phyloP scores from a whole-genome alignment of 345 rosid species.

The Populus simonii region DNA sequence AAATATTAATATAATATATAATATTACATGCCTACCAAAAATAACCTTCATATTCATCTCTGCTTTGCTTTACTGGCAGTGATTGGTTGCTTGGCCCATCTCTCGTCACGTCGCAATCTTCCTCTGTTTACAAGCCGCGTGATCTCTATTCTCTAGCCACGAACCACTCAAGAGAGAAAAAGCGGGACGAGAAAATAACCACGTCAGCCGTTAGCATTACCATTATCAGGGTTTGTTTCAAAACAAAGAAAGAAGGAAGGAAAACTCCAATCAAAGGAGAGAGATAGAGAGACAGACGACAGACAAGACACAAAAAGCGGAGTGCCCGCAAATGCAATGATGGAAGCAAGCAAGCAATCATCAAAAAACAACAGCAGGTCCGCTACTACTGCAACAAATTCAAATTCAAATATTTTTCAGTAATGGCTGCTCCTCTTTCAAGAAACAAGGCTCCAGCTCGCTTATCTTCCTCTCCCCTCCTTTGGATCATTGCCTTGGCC shows the following conservation, averaged over 20 bases:
- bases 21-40: too few relatives aligned
- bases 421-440: conserved; percentile 38
- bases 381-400: background rate
- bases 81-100: background rate
- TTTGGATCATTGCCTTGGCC: conserved; percentile 46
- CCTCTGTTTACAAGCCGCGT: background rate
- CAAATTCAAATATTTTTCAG: background rate
- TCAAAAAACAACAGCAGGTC: background rate
- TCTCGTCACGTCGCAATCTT: background rate
- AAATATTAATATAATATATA: too few relatives aligned
- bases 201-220: background rate
- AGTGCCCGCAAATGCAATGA: background rate
- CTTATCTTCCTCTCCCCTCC: conserved; percentile 50
- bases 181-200: background rate
- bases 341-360: background rate
- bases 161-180: background rate
- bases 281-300: background rate
- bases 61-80: background rate
- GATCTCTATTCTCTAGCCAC: background rate
- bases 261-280: too few relatives aligned
- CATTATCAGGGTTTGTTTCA: background rate
- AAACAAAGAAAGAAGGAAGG: too few relatives aligned
- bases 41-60: background rate
- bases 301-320: background rate
- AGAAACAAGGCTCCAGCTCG: conserved; percentile 36